Conservation (phyloP, 768 basidiomycete species). For the Amanita pseudoporphyria region DNA sequence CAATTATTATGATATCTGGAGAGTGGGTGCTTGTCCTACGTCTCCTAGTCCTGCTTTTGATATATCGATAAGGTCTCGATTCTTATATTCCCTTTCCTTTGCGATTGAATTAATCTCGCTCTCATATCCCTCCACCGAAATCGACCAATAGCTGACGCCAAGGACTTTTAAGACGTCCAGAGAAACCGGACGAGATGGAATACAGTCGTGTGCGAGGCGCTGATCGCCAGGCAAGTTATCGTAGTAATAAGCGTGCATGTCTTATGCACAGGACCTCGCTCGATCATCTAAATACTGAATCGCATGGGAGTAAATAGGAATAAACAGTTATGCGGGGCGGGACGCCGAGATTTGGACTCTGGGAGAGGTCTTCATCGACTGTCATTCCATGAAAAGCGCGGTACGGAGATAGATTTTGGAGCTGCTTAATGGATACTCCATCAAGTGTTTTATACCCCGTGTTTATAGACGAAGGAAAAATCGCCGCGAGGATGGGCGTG, state of each 20-base stretch:
- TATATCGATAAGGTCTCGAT: constrained; percentile 71
- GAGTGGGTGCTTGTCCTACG: constrained; percentile 14
- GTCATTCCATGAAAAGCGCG: too few species aligned
- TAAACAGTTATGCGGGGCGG: too few species aligned
- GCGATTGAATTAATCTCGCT: constrained; percentile 53
- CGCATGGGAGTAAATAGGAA: too few species aligned
- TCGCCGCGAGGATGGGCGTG: too few species aligned
- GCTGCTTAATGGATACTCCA: too few species aligned
- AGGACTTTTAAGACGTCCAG: constrained; percentile 38
- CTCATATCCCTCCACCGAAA: constrained; percentile 56
- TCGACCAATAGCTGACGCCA: constrained; percentile 58
- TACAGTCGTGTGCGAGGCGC: constrained; percentile 68
- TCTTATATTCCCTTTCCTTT: constrained; percentile 66
- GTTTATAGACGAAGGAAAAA: too few species aligned
- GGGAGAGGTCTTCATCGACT: too few species aligned
- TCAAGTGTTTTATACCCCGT: too few species aligned
- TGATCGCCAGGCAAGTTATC: constrained; percentile 76
- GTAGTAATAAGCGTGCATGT: constrained; percentile 70
- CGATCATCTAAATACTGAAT: not conserved
- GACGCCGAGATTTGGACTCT: too few species aligned
- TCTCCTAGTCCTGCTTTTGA: constrained; percentile 76
- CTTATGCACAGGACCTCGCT: not conserved
- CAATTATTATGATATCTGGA: not conserved
- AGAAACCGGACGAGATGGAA: constrained; percentile 44
- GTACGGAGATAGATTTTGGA: too few species aligned